Percentiles rank a stretch among this genome's conserved stretches.
Evolutionary conservation across 495 filamentous ascomycete species (phyloP).

Genomic region (Zalerion maritima): DNA sequence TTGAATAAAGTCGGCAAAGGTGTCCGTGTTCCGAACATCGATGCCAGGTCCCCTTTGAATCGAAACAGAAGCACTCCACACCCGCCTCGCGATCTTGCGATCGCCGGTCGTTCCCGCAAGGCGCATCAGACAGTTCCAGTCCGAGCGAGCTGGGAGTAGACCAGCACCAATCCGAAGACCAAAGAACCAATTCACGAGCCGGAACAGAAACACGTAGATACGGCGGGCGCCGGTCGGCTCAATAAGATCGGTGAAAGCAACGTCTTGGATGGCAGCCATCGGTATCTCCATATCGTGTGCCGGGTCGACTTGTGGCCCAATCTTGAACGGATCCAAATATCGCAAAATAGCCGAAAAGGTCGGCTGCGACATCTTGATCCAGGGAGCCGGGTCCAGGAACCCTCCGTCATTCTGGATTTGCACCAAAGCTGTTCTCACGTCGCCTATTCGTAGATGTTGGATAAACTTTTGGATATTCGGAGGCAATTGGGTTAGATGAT

Average conservation of each 20-base stretch:
- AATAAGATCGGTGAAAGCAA: slow-evolving; percentile 11
- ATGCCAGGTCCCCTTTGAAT: no score
- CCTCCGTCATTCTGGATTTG: no score
- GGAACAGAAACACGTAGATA: slow-evolving; percentile 12
- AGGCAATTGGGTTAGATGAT: no score
- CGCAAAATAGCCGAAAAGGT: slow-evolving; percentile 24
- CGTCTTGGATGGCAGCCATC: slow-evolving; percentile 12
- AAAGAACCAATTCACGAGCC: slow-evolving; percentile 9
- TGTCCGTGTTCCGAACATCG: no score
- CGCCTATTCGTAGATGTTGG: no score
- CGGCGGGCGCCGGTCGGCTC: slow-evolving; percentile 20
- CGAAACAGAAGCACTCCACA: no score
- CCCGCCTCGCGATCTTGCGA: no score
- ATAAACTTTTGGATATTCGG: no score
- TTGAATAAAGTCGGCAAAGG: no score
- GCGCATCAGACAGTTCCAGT: slow-evolving; percentile 18
- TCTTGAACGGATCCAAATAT: slow-evolving; percentile 17
- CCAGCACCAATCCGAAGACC: slow-evolving; percentile 11
- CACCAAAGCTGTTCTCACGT: no score
- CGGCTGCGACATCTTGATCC: slow-evolving; percentile 11
- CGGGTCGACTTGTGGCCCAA: slow-evolving; percentile 12
- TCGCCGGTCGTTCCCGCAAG: slow-evolving; percentile 24
- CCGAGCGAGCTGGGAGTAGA: slow-evolving; percentile 10
- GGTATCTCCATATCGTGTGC: slow-evolving; percentile 9
- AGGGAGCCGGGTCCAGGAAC: not conserved